Conservation (phyloP, 2,329 filamentous ascomycete genomes). For the Aspergillus fischeri region DNA sequence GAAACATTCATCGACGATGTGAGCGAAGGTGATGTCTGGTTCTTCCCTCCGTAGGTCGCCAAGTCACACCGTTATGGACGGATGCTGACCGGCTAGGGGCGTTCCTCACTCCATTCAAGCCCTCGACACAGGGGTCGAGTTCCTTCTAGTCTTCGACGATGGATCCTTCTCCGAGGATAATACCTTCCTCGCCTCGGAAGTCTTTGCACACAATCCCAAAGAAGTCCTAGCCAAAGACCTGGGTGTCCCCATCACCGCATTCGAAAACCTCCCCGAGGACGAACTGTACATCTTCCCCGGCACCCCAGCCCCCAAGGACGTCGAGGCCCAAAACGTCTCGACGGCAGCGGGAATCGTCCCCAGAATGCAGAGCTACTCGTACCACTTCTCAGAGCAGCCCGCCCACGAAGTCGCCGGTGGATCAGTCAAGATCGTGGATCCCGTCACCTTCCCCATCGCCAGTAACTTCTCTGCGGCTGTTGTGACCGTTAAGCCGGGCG, state of each 20-base stretch:
- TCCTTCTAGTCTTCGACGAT: conserved; percentile 60
- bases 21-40: conserved; percentile 74
- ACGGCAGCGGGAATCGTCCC: conserved; percentile 61
- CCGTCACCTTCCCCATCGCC: conserved; percentile 70
- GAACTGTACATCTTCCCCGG: conserved; percentile 78
- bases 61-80: neutral
- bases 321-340: conserved; percentile 61
- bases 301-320: conserved; percentile 57
- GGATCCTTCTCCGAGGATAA: conserved; percentile 65
- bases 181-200: conserved; percentile 66
- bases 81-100: conserved; percentile 38
- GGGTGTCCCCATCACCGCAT: conserved; percentile 44
- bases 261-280: conserved; percentile 60
- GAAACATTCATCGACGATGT: conserved; percentile 74
- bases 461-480: conserved; percentile 70
- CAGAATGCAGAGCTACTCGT: conserved; percentile 62
- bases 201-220: conserved; percentile 47
- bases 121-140: conserved; percentile 63
- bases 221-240: conserved; percentile 55
- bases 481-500: conserved; percentile 66
- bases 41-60: conserved; percentile 59
- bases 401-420: conserved; percentile 65
- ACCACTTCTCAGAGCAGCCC: conserved; percentile 67
- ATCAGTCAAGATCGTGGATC: conserved; percentile 69
- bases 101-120: conserved; percentile 75